Evolutionary conservation across 1,139 yeast genomes (phyloP).

Genomic region (Komagataea norvegica): DNA sequence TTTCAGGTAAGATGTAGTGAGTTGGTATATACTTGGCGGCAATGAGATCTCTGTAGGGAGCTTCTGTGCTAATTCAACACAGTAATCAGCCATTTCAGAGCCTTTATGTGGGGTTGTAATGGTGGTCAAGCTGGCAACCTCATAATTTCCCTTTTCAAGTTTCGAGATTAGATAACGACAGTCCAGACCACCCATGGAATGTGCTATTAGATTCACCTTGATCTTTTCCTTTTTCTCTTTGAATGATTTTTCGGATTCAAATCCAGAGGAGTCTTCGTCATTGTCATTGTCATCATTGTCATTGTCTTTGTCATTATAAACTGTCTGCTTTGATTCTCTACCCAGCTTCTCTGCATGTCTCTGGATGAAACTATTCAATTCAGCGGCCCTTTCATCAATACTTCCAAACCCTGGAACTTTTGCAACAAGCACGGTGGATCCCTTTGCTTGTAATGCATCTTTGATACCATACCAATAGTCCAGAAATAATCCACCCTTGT

Average conservation of each 20-base stretch:
- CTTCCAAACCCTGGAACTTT: slow-evolving; percentile 81
- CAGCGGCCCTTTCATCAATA: slow-evolving; percentile 63
- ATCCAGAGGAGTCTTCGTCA: slow-evolving; percentile 1
- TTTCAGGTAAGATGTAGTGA: slow-evolving; percentile 53
- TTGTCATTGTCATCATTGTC: slow-evolving; percentile 24
- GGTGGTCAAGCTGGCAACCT: slow-evolving; percentile 72
- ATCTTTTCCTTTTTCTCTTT: slow-evolving; percentile 26
- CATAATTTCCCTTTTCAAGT: slow-evolving; percentile 41
- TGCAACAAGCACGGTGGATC: slow-evolving; percentile 67
- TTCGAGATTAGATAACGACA: slow-evolving; percentile 68
- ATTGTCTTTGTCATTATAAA: slow-evolving; percentile 33
- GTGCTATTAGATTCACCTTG: slow-evolving; percentile 78
- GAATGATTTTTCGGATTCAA: slow-evolving; percentile 14
- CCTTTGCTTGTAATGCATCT: slow-evolving; percentile 52
- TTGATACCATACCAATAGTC: slow-evolving; percentile 83
- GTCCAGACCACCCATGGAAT: slow-evolving; percentile 93
- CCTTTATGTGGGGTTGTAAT: slow-evolving; percentile 88
- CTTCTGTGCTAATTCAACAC: slow-evolving; percentile 34
- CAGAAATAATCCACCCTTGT: slow-evolving; percentile 39
- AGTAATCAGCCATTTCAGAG: slow-evolving; percentile 75
- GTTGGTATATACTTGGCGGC: slow-evolving; percentile 51
- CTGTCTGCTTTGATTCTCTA: no score
- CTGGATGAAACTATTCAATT: slow-evolving; percentile 50
- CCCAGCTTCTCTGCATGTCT: slow-evolving; percentile 36
- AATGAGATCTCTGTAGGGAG: slow-evolving; percentile 21